Evolutionary conservation across 305 asterid genomes (phyloP).

Genomic region (Solanum aculeatissimum): DNA sequence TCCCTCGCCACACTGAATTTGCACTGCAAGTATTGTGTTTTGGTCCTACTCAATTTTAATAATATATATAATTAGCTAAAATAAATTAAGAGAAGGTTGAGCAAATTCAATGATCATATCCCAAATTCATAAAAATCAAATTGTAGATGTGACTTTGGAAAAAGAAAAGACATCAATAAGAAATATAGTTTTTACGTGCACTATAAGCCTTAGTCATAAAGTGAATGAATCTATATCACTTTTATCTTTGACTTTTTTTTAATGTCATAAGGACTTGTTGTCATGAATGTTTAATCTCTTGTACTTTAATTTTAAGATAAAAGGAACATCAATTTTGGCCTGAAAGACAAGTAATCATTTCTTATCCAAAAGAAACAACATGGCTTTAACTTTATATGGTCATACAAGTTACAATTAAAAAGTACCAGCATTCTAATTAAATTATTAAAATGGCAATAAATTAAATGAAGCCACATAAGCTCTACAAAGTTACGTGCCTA

Average conservation of each 20-base stretch:
- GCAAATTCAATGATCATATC: background rate
- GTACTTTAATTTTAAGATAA: background rate
- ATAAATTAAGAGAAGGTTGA: background rate
- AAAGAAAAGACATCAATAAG: background rate
- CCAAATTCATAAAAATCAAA: background rate
- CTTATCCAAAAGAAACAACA: background rate
- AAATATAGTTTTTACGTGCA: background rate
- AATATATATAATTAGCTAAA: background rate
- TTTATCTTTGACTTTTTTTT: background rate
- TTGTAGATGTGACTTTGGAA: background rate
- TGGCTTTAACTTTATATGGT: background rate
- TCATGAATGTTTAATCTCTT: background rate
- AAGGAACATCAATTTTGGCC: background rate
- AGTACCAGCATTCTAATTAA: background rate
- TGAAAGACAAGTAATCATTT: background rate
- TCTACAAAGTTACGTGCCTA: background rate
- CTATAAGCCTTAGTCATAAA: background rate
- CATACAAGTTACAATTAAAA: background rate
- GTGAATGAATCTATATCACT: background rate
- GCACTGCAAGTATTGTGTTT: too few species aligned
- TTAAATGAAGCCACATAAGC: background rate
- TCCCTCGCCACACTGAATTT: too few species aligned
- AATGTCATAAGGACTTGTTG: background rate
- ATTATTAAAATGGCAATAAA: background rate
- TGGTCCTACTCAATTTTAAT: too few species aligned